Conservation (phyloP, 2,329 filamentous ascomycete species). For the Alternaria tenuissima region DNA sequence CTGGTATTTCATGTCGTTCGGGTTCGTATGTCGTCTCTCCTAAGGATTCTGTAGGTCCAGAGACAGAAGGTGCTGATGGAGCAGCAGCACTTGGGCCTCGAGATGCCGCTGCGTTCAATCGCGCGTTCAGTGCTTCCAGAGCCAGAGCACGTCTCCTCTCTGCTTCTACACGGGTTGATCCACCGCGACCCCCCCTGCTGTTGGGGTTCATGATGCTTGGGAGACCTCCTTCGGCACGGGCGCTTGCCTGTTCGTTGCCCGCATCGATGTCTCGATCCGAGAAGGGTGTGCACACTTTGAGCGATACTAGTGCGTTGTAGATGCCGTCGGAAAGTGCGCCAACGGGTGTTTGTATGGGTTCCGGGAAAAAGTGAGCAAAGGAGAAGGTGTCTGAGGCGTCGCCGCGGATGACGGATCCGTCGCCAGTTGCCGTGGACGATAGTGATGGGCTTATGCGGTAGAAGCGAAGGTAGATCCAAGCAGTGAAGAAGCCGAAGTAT, state of each 20-base stretch:
- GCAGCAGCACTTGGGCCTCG: conserved; percentile 54
- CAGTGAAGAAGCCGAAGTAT: conserved; percentile 81
- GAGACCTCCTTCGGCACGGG: conserved; percentile 67
- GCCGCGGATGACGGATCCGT: conserved; percentile 70
- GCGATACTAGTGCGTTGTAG: conserved; percentile 76
- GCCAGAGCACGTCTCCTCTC: conserved; percentile 89
- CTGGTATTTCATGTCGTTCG: conserved; percentile 42
- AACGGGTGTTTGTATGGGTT: conserved; percentile 79
- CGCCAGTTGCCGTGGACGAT: conserved; percentile 62
- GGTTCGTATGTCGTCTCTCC: conserved; percentile 56
- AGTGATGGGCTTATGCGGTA: conserved; percentile 77
- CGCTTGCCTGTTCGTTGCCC: conserved; percentile 74
- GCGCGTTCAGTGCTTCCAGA: conserved; percentile 89
- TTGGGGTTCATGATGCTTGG: conserved; percentile 65
- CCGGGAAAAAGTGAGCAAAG: conserved; percentile 95
- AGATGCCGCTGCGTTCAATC: conserved; percentile 82
- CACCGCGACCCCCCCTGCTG: conserved; percentile 58
- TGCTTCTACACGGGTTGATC: conserved; percentile 83
- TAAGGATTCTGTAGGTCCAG: conserved; percentile 46
- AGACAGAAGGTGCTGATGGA: conserved; percentile 42
- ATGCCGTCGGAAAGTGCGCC: conserved; percentile 76
- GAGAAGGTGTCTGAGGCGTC: conserved; percentile 97
- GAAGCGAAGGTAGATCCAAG: conserved; percentile 97
- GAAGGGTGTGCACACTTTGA: conserved; percentile 86
- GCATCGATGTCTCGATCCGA: conserved; percentile 80